Base-by-base conservation (phyloP, 148 eudicot species). In the Chenopodium berlandieri region DNA sequence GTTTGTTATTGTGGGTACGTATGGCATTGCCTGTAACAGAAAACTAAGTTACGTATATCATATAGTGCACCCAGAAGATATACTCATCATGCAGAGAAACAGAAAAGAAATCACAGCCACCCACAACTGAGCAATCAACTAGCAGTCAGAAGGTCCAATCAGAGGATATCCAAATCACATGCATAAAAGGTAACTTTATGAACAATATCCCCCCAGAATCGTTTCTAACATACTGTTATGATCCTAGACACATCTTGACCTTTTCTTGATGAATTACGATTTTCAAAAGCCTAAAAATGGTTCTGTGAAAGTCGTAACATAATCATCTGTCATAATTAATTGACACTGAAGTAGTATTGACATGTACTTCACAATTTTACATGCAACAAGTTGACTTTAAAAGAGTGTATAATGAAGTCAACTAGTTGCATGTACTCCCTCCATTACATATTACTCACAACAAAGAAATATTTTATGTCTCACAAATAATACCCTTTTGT, bases 1-100 rank as follows among this genome's bases (percentile, higher is more conserved):
- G 70, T 97, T 97, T 84, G 98, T 92, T 84, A 97, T 94, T 47
- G 99, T 97, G 37, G 99, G 99, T 82, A 97, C 82, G 50, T 97
- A 97, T 76, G 82, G 85, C 72, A 78, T 60, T 80, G 88, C 75
- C 99, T 97, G 94, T 88, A 86, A 73, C 83, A 80, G 75, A 83
- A 79, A 67, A 70, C 32, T 7, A 78, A 86, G 56, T 22, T 30
- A 47, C 3, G 20, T 20, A 14, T 20, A 32, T 19, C 19, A 3
- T 1, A 48, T 14, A 30, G 20, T 31, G 25, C 67, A 67, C 62
- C 48, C 17, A 63, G 37, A 56, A 20, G 46, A 47, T 22, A 27
- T 60, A 31, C 50, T 65, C 12, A 72, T 52, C 54, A 73, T 19
- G 31, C 44, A 48, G 62, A 70, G 22, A 40, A 17, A 67, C 46